Conservation (phyloP, 2,329 filamentous ascomycete genomes). For the Aspergillus fumigatus region DNA sequence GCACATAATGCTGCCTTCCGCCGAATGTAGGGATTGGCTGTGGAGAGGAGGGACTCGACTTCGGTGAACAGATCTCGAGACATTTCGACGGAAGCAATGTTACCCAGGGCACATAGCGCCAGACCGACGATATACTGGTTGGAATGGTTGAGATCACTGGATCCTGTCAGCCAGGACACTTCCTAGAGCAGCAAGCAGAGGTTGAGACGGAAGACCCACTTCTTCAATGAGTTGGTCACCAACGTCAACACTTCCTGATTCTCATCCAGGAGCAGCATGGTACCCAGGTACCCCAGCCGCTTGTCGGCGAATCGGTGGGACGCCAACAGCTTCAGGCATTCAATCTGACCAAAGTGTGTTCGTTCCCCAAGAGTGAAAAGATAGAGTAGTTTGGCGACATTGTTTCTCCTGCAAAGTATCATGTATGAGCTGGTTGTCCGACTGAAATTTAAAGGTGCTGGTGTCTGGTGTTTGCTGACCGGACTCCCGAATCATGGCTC, state of each 20-base stretch:
- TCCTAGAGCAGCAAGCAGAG: background rate
- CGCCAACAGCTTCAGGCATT: constrained; percentile 94
- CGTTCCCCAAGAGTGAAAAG: constrained; percentile 96
- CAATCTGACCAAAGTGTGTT: constrained; percentile 98
- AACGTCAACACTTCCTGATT: constrained; percentile 97
- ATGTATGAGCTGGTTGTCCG: constrained; percentile 19
- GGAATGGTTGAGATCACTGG: constrained; percentile 87
- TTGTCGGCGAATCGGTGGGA: constrained; percentile 98
- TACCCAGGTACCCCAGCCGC: constrained; percentile 88
- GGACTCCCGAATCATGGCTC: constrained; percentile 82
- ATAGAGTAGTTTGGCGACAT: constrained; percentile 96
- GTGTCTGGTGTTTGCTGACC: constrained; percentile 53
- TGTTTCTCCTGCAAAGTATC: constrained; percentile 69
- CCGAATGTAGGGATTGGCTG: constrained; percentile 95
- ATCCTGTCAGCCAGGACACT: constrained; percentile 29
- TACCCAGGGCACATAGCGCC: constrained; percentile 90
- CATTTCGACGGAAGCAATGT: constrained; percentile 98
- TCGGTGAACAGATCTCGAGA: constrained; percentile 94
- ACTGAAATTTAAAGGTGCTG: constrained; percentile 1
- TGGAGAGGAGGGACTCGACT: constrained; percentile 86
- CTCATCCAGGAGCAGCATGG: constrained; percentile 92
- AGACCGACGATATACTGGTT: constrained; percentile 98
- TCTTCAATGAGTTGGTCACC: constrained; percentile 96
- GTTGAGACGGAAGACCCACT: constrained; percentile 54
- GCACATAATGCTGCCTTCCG: constrained; percentile 97